Conservation (phyloP, 495 filamentous ascomycete genomes). For the Neurospora sp. region DNA sequence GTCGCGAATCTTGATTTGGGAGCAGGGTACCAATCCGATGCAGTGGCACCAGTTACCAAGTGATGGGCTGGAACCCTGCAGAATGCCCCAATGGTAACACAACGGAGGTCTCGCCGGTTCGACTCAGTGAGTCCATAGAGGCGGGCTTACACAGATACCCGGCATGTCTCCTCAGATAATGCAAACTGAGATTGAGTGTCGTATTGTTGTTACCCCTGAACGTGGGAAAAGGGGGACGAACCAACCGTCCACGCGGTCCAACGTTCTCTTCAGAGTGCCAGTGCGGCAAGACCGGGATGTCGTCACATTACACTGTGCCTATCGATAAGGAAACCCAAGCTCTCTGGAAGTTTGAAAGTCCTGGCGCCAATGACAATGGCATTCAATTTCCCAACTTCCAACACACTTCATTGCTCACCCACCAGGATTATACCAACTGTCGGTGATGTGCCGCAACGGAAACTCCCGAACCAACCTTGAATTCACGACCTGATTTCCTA, state of each 20-base stretch:
- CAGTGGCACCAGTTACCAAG: not conserved
- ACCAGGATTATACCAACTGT: not conserved
- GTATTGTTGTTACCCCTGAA: not conserved
- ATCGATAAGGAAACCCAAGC: not conserved
- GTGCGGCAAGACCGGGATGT: not conserved
- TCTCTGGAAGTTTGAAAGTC: not conserved
- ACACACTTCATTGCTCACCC: not conserved
- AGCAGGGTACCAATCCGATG: not conserved
- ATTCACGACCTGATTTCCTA: not conserved
- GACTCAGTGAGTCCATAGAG: not conserved
- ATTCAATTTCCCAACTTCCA: not conserved
- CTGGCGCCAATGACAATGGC: not conserved
- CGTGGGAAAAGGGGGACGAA: not conserved
- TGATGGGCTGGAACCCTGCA: not conserved
- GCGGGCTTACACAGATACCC: not conserved
- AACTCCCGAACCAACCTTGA: not conserved
- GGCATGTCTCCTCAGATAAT: not conserved
- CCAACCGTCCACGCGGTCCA: not conserved
- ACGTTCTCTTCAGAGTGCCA: not conserved
- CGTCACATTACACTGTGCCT: not conserved
- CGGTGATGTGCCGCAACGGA: not conserved
- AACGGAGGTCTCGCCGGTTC: not conserved
- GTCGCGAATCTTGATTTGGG: not conserved
- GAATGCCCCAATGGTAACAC: not conserved
- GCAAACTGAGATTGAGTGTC: not conserved